Evolutionary conservation across 306 rosid species (phyloP).

Genomic region (Rosa chinensis): DNA sequence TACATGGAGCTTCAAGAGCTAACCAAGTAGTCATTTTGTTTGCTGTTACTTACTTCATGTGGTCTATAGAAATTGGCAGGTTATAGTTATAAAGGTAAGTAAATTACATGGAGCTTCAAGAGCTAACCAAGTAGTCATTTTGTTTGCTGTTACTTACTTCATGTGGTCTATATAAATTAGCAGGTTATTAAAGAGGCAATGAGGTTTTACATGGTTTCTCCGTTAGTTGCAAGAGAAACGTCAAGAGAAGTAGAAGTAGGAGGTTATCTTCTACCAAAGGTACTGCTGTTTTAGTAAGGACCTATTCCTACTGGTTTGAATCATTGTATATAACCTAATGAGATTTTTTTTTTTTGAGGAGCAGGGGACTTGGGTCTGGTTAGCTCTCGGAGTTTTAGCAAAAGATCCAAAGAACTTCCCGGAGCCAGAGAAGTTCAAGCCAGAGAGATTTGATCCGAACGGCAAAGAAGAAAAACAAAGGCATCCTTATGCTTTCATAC

Average conservation of each 20-base stretch:
- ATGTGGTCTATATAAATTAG: neutral
- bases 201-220: slow-evolving; percentile 80
- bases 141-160: neutral
- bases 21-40: too few relatives aligned
- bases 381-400: slow-evolving; percentile 84
- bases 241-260: slow-evolving; percentile 75
- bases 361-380: slow-evolving; percentile 99
- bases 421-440: slow-evolving; percentile 90
- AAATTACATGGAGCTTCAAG: neutral
- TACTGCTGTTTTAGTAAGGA: slow-evolving; percentile 18
- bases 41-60: too few relatives aligned
- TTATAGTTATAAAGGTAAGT: slow-evolving; percentile 32
- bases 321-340: neutral
- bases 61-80: too few relatives aligned
- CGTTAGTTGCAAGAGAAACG: slow-evolving; percentile 92
- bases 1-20: too few relatives aligned
- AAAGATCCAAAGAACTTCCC: slow-evolving; percentile 83
- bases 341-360: slow-evolving; percentile 14
- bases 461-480: slow-evolving; percentile 72
- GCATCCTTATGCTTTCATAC: slow-evolving; percentile 82
- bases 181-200: slow-evolving; percentile 92
- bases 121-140: neutral
- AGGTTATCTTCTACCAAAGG: slow-evolving; percentile 94
- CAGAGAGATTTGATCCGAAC: slow-evolving; percentile 85
- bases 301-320: neutral